Conservation (phyloP, 768 basidiomycete genomes). For the Nidula microcarpa region DNA sequence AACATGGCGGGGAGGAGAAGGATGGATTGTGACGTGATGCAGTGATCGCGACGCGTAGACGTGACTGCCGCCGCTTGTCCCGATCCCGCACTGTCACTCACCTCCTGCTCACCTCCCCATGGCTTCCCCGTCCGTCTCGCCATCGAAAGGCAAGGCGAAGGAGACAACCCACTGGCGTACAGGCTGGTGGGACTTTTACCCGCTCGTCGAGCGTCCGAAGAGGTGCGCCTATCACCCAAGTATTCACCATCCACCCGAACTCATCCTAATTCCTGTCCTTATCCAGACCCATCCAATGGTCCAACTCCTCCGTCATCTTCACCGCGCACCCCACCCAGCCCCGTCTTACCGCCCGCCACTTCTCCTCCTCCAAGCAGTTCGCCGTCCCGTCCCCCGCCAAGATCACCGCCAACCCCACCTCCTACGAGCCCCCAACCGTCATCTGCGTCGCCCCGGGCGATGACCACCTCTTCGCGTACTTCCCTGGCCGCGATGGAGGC, state of each 20-base stretch:
- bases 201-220: conserved; percentile 52
- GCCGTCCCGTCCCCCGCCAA: conserved; percentile 49
- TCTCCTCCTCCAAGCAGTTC: conserved; percentile 70
- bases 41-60: background rate
- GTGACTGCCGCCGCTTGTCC: background rate
- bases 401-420: conserved; percentile 38
- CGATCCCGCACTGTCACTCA: background rate
- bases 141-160: conserved; percentile 52
- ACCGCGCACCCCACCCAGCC: conserved; percentile 64
- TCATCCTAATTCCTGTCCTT: background rate
- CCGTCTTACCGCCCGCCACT: conserved; percentile 56
- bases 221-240: conserved; percentile 34
- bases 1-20: conserved; percentile 21
- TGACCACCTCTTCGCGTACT: conserved; percentile 72
- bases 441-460: conserved; percentile 59
- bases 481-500: conserved; percentile 53
- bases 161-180: conserved; percentile 54
- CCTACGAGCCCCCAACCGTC: conserved; percentile 59
- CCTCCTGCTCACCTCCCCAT: conserved; percentile 11
- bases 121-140: conserved; percentile 24
- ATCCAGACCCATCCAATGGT: conserved; percentile 69
- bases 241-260: conserved; percentile 2
- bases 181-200: conserved; percentile 74
- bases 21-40: background rate
- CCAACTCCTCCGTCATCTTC: conserved; percentile 64